phyloP scores from a whole-genome alignment of 2,329 filamentous ascomycete genomes.

The Fusarium liriodendri region DNA sequence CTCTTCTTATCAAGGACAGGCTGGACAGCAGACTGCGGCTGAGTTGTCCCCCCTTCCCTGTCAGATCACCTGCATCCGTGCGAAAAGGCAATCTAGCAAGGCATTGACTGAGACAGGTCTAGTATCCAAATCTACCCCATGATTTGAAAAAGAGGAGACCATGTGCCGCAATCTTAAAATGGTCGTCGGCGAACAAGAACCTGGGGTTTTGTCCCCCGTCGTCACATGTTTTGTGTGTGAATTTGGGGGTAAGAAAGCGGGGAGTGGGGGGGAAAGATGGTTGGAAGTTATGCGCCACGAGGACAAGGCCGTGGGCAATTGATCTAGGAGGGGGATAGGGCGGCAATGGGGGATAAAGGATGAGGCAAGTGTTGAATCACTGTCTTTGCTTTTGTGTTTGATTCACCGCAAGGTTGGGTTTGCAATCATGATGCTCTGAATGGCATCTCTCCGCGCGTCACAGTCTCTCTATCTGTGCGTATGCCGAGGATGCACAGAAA shows the following conservation, averaged over 20 bases:
- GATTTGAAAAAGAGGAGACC: slow-evolving; percentile 23
- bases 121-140: slow-evolving; percentile 25
- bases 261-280: background rate
- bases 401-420: background rate
- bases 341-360: background rate
- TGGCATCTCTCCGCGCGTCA: background rate
- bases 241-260: background rate
- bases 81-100: slow-evolving; percentile 10
- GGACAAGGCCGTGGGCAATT: slow-evolving; percentile 2
- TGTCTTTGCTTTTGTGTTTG: background rate
- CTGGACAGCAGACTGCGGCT: background rate
- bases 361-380: background rate
- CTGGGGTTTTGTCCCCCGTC: background rate
- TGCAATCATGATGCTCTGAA: background rate
- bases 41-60: background rate
- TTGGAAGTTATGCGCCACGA: slow-evolving; percentile 26
- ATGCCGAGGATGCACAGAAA: slow-evolving; percentile 28
- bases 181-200: background rate
- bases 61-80: slow-evolving; percentile 29
- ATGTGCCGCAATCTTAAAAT: slow-evolving; percentile 18
- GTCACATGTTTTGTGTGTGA: slow-evolving; percentile 14
- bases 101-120: slow-evolving; percentile 28
- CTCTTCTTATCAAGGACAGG: background rate
- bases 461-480: background rate
- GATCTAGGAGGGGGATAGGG: background rate